phyloP scores from a whole-genome alignment of 805 yeast species.

The Saccharomyces eubayanus region DNA sequence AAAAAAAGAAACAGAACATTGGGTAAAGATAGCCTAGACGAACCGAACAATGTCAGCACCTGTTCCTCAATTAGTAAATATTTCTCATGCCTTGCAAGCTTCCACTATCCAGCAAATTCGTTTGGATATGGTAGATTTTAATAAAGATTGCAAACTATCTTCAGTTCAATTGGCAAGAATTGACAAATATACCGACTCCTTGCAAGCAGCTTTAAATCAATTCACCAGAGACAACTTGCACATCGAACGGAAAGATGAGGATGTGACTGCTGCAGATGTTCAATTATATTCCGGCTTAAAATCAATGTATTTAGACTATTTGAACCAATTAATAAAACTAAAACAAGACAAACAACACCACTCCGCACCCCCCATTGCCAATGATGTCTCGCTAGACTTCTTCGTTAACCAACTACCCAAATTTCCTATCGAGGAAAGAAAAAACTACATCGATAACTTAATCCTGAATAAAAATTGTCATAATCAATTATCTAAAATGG shows the following conservation, averaged over 20 bases:
- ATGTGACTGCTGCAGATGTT: conserved; percentile 22
- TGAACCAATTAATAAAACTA: conserved; percentile 18
- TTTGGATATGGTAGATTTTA: conserved; percentile 17
- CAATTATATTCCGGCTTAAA: conserved; percentile 26
- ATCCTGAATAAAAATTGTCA: conserved; percentile 4
- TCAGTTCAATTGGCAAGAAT: conserved; percentile 13
- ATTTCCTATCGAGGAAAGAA: conserved; percentile 21
- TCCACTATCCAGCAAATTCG: conserved; percentile 24
- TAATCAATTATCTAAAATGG: conserved; percentile 2
- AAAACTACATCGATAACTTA: conserved; percentile 19
- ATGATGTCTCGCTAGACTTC: conserved; percentile 11
- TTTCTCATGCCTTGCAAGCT: conserved; percentile 27
- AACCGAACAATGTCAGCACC: conserved; percentile 14
- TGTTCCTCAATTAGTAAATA: conserved; percentile 28
- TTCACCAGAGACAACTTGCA: conserved; percentile 26
- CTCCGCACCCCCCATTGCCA: background rate
- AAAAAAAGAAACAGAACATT: background rate
- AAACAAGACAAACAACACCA: conserved; percentile 8
- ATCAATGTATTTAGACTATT: conserved; percentile 27
- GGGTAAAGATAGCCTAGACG: background rate
- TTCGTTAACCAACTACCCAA: conserved; percentile 20
- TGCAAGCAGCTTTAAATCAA: conserved; percentile 17
- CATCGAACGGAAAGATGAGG: conserved; percentile 14
- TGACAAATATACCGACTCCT: conserved; percentile 16
- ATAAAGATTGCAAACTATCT: conserved; percentile 8